Evolutionary conservation across 1,284 basidiomycete species (phyloP).

Genomic region (Ganoderma lingzhi): DNA sequence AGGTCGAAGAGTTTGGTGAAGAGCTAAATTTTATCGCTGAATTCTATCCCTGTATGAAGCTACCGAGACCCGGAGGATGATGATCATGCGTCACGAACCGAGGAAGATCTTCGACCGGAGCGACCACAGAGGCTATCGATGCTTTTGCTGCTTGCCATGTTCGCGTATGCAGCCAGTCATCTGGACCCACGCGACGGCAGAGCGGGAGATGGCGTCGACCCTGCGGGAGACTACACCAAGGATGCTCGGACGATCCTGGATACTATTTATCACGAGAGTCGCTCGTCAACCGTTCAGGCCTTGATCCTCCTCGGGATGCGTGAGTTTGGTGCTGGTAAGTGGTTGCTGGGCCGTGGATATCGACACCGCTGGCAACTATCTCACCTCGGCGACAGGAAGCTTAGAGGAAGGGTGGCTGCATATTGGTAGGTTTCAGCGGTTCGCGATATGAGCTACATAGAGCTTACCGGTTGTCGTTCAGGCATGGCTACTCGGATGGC

Average conservation of each 20-base stretch:
- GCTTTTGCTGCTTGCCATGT: conserved; percentile 79
- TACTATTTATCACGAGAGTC: conserved; percentile 69
- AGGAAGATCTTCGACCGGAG: conserved; percentile 24
- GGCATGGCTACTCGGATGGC: conserved; percentile 85
- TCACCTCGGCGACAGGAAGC: conserved; percentile 46
- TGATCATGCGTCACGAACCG: background rate
- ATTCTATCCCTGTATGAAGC: background rate
- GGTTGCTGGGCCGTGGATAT: too few relatives aligned
- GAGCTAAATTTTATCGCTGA: background rate
- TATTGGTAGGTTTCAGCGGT: conserved; percentile 57
- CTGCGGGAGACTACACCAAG: conserved; percentile 58
- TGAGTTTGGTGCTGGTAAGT: conserved; percentile 79
- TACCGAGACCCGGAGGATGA: conserved; percentile 15
- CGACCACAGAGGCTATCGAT: conserved; percentile 72
- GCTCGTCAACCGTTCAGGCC: conserved; percentile 77
- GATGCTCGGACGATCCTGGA: conserved; percentile 72
- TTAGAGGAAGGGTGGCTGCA: conserved; percentile 88
- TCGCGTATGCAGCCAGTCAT: conserved; percentile 82
- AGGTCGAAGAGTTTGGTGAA: background rate
- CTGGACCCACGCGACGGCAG: conserved; percentile 45
- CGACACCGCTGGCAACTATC: background rate
- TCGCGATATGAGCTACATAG: background rate
- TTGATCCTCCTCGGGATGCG: conserved; percentile 80
- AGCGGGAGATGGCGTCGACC: conserved; percentile 44
- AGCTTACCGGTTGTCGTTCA: conserved; percentile 35